Evolutionary conservation across 1,139 yeast genomes (phyloP), one percentile per base, ranked within the genome.

Genomic region (Saccharomyces pastorianus): DNA sequence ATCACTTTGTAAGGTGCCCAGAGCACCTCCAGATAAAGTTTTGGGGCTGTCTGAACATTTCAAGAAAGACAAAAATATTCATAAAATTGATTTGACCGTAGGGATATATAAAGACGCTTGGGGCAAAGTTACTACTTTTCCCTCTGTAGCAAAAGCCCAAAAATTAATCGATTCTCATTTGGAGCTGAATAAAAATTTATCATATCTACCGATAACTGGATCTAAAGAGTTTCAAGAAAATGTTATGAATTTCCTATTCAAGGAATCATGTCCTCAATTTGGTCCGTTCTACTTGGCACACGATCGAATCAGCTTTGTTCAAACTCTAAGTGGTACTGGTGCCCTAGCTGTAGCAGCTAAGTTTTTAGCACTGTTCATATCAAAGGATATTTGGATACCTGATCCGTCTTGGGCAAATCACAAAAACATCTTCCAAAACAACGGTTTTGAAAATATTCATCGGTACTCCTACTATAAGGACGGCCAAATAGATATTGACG

Each of bases 361-460:
- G 57, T 87, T 93, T 65, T 73, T 93, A 52, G 72, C 75, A 49
- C 66, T 65, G 13, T 69, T 66, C 52, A 68, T 64, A 52, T 65
- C 73, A 17, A 78, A 81, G 29, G 73, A 77, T 38, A 74, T 90
- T 53, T 90, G 89, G 75, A 73, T 91, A 52, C 88, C 96, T 4
- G 77, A 82, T 59, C 98, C 97, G 53, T 89, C 98, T 23, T 93
- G 99, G 99, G 90, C 96, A 48, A 93, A 93, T 75, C 98, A 93
- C 73, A 72, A 80, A 66, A 88, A 84, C 70, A 85, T 91, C 17
- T 65, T 67, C 50, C 57, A 56, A 28, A 63, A 61, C 29, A 64
- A 66, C 53, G 71, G 70, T 7, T 67, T 67, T 51, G 53, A 60
- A 3, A 58, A 59, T 8, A 50, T 67, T 1, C 52, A 76, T 72